Evolutionary conservation across 176 grass and related monocot genomes (phyloP).

Genomic region (Raddia guianensis): DNA sequence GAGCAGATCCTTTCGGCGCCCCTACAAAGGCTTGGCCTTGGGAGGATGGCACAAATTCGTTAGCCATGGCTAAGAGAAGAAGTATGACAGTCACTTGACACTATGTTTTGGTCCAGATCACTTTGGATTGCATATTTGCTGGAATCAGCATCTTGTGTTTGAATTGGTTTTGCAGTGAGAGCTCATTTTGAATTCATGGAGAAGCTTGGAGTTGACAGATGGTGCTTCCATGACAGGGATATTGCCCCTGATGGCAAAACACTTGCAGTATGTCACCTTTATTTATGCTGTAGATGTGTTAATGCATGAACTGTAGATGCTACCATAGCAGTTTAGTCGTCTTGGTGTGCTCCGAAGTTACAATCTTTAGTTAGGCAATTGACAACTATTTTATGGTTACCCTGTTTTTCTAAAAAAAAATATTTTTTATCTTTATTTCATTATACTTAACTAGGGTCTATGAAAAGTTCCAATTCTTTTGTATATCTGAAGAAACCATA

Average conservation of each 20-base stretch:
- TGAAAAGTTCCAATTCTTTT: not conserved
- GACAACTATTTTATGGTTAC: not conserved
- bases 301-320: not conserved
- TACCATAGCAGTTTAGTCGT: not conserved
- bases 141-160: constrained; percentile 24
- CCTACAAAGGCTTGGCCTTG: constrained; percentile 91
- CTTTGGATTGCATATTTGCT: constrained; percentile 8
- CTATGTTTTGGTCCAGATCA: not conserved
- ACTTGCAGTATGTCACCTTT: constrained; percentile 50
- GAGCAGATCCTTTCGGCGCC: constrained; percentile 81
- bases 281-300: not conserved
- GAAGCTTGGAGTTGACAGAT: constrained; percentile 92
- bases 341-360: not conserved
- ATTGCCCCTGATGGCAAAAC: constrained; percentile 90
- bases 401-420: not conserved
- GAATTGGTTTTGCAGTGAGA: constrained; percentile 59
- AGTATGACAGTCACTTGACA: constrained; percentile 49
- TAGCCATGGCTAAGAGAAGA: constrained; percentile 93
- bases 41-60: constrained; percentile 92
- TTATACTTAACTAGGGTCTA: not conserved
- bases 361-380: no score
- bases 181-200: constrained; percentile 97
- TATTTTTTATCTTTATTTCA: constrained; percentile 25
- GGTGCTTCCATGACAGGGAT: constrained; percentile 98
- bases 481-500: not conserved